Conservation (phyloP, 2,329 filamentous ascomycete genomes). For the Aureobasidium namibiae region DNA sequence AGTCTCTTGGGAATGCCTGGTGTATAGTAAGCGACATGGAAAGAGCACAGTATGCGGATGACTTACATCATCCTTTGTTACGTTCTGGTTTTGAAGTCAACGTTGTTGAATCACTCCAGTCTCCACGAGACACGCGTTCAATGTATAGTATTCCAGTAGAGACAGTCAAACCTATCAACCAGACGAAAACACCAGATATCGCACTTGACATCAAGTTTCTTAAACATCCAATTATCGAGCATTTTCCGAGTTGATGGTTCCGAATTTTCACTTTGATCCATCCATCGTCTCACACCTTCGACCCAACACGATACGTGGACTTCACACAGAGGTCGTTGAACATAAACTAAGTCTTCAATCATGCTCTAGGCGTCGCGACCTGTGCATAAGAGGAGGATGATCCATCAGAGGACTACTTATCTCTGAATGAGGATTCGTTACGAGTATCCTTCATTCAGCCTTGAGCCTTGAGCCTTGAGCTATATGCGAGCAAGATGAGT, state of each 20-base stretch:
- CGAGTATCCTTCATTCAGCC: no score
- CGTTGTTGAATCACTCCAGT: not conserved
- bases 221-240: not conserved
- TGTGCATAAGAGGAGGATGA: no score
- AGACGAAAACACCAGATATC: not conserved
- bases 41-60: not conserved
- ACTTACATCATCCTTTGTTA: not conserved
- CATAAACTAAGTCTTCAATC: no score
- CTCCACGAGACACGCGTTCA: not conserved
- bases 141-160: not conserved
- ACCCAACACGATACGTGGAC: not conserved
- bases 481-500: no score
- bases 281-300: not conserved
- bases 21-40: not conserved
- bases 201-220: not conserved
- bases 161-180: not conserved
- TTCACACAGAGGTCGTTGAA: not conserved
- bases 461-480: no score
- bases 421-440: no score
- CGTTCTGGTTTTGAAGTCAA: not conserved
- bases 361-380: no score
- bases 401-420: no score
- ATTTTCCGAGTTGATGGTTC: not conserved
- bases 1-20: slow-evolving; percentile 41
- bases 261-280: no score